These are phyloP conservation scores for Sphaerosporella brunnea DNA, from an alignment of 495 filamentous ascomycete genomes.

Conservation along the genomic window DNA sequence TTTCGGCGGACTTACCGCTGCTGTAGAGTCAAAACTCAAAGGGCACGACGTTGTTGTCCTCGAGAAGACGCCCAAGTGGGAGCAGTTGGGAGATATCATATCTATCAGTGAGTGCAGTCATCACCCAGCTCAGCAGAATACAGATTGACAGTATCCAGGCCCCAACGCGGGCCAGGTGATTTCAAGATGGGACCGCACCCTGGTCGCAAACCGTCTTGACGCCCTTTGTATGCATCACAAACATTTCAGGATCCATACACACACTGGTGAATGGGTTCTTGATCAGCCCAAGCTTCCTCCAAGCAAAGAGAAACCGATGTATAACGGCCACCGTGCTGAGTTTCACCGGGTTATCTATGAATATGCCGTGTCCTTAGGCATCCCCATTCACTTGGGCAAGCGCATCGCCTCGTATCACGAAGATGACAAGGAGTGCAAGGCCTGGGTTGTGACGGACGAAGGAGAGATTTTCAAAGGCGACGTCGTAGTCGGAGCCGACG, in stretches of 20 bases:
- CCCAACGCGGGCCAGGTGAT: slow-evolving; percentile 23
- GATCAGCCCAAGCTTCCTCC: slow-evolving; percentile 17
- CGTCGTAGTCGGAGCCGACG: slow-evolving; percentile 46
- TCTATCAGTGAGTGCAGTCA: slow-evolving; percentile 17
- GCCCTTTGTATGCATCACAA: slow-evolving; percentile 22
- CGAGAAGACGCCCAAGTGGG: slow-evolving; percentile 29
- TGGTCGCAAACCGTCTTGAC: slow-evolving; percentile 14
- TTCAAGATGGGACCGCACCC: slow-evolving; percentile 19
- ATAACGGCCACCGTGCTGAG: slow-evolving; percentile 46
- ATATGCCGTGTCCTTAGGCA: slow-evolving; percentile 37
- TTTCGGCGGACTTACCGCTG: slow-evolving; percentile 43
- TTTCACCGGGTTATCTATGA: slow-evolving; percentile 43
- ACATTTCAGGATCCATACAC: slow-evolving; percentile 20
- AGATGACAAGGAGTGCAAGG: slow-evolving; percentile 34
- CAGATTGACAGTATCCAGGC: no score
- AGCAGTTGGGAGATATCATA: slow-evolving; percentile 24
- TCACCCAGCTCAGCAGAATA: no score
- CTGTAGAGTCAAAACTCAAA: slow-evolving; percentile 47
- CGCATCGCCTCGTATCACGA: slow-evolving; percentile 46
- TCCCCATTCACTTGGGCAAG: slow-evolving; percentile 38
- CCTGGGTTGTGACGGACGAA: slow-evolving; percentile 33
- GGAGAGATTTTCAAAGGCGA: slow-evolving; percentile 37
- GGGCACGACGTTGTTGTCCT: slow-evolving; percentile 42
- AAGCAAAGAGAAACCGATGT: slow-evolving; percentile 20
- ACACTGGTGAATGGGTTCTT: slow-evolving; percentile 20